Evolutionary conservation across 345 rosid species (phyloP).

Genomic region (Schrenkiella parvula): DNA sequence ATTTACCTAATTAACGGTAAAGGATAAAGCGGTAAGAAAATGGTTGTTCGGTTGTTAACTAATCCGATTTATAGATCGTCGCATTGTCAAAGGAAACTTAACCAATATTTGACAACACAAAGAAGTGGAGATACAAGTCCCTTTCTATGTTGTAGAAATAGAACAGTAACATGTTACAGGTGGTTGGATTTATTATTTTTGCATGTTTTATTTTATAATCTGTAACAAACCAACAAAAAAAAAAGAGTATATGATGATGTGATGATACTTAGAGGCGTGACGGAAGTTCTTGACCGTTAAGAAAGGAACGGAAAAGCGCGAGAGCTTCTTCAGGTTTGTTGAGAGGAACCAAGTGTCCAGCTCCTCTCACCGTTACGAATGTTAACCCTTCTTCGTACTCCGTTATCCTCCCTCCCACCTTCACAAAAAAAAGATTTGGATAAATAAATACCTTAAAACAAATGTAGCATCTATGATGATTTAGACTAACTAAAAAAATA

Average conservation of each 20-base stretch:
- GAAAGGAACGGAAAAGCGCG: constrained; percentile 43
- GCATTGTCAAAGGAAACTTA: too few species aligned
- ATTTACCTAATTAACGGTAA: too few species aligned
- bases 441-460: background rate
- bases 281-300: constrained; percentile 33
- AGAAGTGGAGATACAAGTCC: too few species aligned
- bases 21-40: too few species aligned
- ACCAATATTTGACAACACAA: too few species aligned
- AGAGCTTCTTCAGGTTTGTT: constrained; percentile 56
- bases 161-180: background rate
- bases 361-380: constrained; percentile 56
- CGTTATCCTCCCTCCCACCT: constrained; percentile 64
- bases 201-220: background rate
- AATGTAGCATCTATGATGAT: background rate
- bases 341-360: constrained; percentile 62
- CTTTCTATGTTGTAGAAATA: too few species aligned
- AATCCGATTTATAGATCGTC: too few species aligned
- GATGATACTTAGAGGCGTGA: constrained; percentile 13
- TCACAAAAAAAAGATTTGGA: background rate
- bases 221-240: background rate
- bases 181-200: background rate
- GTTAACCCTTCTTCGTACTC: constrained; percentile 52
- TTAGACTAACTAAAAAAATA: background rate
- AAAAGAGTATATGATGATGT: background rate
- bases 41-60: too few species aligned